A percentile compares a stretch with the other conserved stretches of the same genome.
Evolutionary conservation across 805 yeast species (phyloP).

Genomic region (Candida ficus): DNA sequence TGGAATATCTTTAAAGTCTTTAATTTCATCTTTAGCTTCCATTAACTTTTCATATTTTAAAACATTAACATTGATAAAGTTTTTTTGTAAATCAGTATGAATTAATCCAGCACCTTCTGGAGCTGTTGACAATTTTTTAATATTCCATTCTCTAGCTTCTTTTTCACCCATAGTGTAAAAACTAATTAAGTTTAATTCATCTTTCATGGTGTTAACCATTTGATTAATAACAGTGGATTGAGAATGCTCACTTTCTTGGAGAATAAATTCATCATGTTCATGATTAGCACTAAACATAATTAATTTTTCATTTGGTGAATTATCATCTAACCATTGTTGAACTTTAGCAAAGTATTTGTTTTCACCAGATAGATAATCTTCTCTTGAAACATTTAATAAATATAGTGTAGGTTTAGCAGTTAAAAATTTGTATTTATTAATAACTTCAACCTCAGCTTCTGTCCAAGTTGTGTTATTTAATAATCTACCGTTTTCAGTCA

Average conservation of each 20-base stretch:
- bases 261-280: slow-evolving; percentile 33
- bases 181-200: slow-evolving; percentile 64
- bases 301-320: slow-evolving; percentile 63
- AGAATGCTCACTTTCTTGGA: slow-evolving; percentile 26
- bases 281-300: slow-evolving; percentile 62
- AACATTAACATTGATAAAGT: slow-evolving; percentile 76
- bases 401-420: slow-evolving; percentile 89
- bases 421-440: slow-evolving; percentile 66
- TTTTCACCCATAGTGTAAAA: slow-evolving; percentile 83
- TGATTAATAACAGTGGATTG: slow-evolving; percentile 52
- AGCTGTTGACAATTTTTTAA: slow-evolving; percentile 69
- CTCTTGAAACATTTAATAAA: slow-evolving; percentile 65
- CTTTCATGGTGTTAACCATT: slow-evolving; percentile 62
- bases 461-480: slow-evolving; percentile 59
- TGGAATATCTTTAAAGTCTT: slow-evolving; percentile 26
- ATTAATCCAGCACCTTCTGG: slow-evolving; percentile 90
- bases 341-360: slow-evolving; percentile 50
- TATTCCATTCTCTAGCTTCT: slow-evolving; percentile 88
- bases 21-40: slow-evolving; percentile 11
- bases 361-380: slow-evolving; percentile 51
- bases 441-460: slow-evolving; percentile 55
- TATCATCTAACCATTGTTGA: slow-evolving; percentile 57
- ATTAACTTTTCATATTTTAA: slow-evolving; percentile 59
- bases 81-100: slow-evolving; percentile 77
- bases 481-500: slow-evolving; percentile 61